These are phyloP conservation scores for Rhinocladiella mackenziei DNA, from an alignment of 2,329 filamentous ascomycete genomes.

Conservation along the genomic window DNA sequence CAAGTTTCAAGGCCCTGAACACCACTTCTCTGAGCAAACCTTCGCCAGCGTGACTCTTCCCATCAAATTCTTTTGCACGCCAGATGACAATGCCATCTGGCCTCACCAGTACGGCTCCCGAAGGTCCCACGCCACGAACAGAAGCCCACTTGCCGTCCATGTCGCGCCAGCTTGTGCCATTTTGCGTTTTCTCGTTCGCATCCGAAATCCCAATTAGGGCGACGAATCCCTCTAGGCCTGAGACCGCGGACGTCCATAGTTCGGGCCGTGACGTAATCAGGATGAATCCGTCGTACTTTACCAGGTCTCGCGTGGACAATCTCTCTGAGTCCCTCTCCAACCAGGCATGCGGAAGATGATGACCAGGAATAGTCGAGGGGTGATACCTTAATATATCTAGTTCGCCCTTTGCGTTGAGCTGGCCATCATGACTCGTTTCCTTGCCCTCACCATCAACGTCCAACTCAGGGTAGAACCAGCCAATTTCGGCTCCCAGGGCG, in stretches of 20 bases:
- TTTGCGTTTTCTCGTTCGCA: neutral
- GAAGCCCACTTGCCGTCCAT: slow-evolving; percentile 24
- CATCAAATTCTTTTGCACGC: slow-evolving; percentile 10
- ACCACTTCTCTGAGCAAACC: neutral
- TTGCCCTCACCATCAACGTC: slow-evolving; percentile 28
- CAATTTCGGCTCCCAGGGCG: slow-evolving; percentile 34
- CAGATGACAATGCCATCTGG: slow-evolving; percentile 35
- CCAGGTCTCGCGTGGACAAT: slow-evolving; percentile 30
- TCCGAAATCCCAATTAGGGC: slow-evolving; percentile 4
- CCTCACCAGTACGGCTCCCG: slow-evolving; percentile 33
- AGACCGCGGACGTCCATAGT: slow-evolving; percentile 2
- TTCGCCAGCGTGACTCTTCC: neutral
- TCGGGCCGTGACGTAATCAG: slow-evolving; percentile 19
- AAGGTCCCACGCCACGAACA: slow-evolving; percentile 17
- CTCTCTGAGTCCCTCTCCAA: slow-evolving; percentile 21
- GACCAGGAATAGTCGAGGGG: slow-evolving; percentile 33
- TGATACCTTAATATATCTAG: slow-evolving; percentile 26
- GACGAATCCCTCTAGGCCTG: slow-evolving; percentile 4
- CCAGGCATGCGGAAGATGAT: slow-evolving; percentile 35
- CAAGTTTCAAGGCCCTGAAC: no score
- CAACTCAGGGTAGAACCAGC: slow-evolving; percentile 36
- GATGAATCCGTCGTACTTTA: slow-evolving; percentile 23
- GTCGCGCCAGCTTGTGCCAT: slow-evolving; percentile 16
- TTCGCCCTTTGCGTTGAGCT: slow-evolving; percentile 23
- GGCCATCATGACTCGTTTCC: slow-evolving; percentile 27